phyloP scores from a whole-genome alignment of 1,284 basidiomycete genomes.

The Inonotus hispidus region DNA sequence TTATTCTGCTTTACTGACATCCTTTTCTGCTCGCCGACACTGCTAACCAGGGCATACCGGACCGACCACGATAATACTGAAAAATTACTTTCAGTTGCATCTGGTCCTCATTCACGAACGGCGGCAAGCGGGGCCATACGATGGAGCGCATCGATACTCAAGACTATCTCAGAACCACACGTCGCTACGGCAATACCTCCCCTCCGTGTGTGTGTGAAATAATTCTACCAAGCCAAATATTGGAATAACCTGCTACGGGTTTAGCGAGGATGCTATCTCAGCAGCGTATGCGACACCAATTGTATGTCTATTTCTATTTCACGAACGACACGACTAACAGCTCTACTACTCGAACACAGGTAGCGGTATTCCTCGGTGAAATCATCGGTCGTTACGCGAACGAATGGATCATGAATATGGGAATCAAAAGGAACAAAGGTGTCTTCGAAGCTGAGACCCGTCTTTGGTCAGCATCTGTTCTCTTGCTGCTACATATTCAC shows the following conservation, averaged over 20 bases:
- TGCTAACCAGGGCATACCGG: too few relatives aligned
- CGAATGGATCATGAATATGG: conserved; percentile 58
- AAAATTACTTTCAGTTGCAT: neutral
- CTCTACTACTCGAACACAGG: conserved; percentile 29
- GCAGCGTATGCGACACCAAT: conserved; percentile 61
- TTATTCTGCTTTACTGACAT: too few relatives aligned
- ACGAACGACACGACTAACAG: too few relatives aligned
- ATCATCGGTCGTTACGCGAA: conserved; percentile 60
- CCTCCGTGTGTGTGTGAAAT: neutral
- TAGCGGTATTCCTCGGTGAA: conserved; percentile 65
- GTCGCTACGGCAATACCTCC: neutral
- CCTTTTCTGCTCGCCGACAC: too few relatives aligned
- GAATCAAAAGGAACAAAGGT: conserved; percentile 54
- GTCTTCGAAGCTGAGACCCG: conserved; percentile 70
- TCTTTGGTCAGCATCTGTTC: conserved; percentile 54
- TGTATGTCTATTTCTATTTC: too few relatives aligned
- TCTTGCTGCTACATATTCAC: too few relatives aligned
- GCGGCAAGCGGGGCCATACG: neutral
- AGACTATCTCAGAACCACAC: neutral
- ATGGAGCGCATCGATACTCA: neutral
- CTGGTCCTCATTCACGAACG: neutral
- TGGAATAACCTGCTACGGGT: conserved; percentile 45
- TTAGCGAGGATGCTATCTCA: conserved; percentile 45
- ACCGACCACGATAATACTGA: neutral
- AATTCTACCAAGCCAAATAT: neutral